Evolutionary conservation across 352 stramenopile genomes (phyloP), one percentile per base, ranked within the genome.

Genomic region (Phytophthora sp.): DNA sequence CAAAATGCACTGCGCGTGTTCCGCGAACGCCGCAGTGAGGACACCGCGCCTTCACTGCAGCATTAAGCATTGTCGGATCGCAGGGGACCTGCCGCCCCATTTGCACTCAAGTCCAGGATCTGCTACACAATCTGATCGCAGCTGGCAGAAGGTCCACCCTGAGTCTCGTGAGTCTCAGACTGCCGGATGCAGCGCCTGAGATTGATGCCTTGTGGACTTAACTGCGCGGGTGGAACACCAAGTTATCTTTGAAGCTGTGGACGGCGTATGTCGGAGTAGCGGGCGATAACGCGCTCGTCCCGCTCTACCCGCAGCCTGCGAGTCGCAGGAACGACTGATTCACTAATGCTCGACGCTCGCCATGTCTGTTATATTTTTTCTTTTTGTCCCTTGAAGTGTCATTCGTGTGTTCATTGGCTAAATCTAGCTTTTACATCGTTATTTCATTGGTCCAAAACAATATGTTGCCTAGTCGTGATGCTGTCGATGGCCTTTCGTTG

Each of bases 141-240:
- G 18, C 26, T 46, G 36, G 51, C 58, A 76, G 69, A 70, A 76
- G 64, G 63, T 76, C 69, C 69, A 73, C 66, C 66, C 61, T 47
- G 7, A 3, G 21, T n/a, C n/a, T n/a, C n/a, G n/a, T n/a, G n/a
- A n/a, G n/a, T n/a, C n/a, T n/a, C n/a, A n/a, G n/a, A n/a, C n/a
- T n/a, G n/a, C n/a, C n/a, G n/a, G n/a, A n/a, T n/a, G n/a, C n/a
- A n/a, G 24, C 21, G 30, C n/a, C 46, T 26, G 44, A 49, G 35
- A 56, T 9, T n/a, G 36, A 44, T 23, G 36, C 26, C 7, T 20
- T 23, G 51, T 57, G 49, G 50, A 67, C 41, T 62, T 42, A 51
- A 18, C n/a, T n/a, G n/a, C 15, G 16, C 26, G 38, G 47, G 55
- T 51, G 64, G 50, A 72, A 72, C 57, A 69, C 20, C 16, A 21